phyloP scores from a whole-genome alignment of 805 yeast genomes.

The Cyberlindnera euphorbiiphila region DNA sequence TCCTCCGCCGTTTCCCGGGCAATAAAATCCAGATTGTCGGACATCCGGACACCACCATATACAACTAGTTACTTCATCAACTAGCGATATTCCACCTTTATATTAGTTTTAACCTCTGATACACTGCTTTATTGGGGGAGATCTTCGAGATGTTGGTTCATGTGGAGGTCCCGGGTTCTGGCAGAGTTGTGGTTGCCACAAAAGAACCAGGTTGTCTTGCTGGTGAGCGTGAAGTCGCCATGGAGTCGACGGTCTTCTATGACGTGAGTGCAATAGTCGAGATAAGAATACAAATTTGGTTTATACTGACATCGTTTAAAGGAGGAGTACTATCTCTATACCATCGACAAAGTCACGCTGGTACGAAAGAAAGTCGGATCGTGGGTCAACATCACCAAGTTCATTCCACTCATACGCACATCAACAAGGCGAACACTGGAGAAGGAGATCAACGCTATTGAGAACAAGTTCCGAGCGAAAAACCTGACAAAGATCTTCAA shows the following conservation, averaged over 20 bases:
- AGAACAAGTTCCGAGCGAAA: background rate
- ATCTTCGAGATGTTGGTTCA: no score
- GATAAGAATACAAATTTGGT: no score
- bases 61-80: no score
- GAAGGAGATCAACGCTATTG: background rate
- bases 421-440: background rate
- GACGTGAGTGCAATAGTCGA: no score
- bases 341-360: background rate
- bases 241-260: conserved; percentile 1
- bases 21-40: conserved; percentile 3
- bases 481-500: conserved; percentile 2
- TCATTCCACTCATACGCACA: conserved; percentile 1
- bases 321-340: conserved; percentile 10
- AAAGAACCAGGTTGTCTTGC: no score
- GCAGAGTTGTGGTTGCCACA: no score
- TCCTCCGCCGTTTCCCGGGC: conserved; percentile 13
- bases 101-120: background rate
- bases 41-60: conserved; percentile 7
- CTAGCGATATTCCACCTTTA: background rate
- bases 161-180: no score
- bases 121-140: background rate
- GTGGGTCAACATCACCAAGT: conserved; percentile 11
- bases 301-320: no score
- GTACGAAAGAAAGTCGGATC: conserved; percentile 12
- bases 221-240: no score